Evolutionary conservation across 2,329 filamentous ascomycete species (phyloP).

Genomic region (Hypoxylon sp.): DNA sequence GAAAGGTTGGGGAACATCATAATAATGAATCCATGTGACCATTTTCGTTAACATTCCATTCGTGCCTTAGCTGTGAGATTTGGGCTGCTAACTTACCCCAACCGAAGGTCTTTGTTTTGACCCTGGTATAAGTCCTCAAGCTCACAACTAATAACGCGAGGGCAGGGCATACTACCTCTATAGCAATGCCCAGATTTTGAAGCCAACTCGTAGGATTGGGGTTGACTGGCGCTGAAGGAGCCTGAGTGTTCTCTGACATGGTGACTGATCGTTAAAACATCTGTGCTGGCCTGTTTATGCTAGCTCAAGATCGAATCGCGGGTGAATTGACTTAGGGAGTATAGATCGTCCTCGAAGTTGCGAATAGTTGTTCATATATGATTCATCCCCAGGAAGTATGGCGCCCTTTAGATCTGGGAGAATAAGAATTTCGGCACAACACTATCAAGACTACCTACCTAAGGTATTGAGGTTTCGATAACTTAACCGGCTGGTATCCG

Average conservation of each 20-base stretch:
- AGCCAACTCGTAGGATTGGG: constrained; percentile 43
- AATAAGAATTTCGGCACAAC: not conserved
- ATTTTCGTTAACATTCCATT: constrained; percentile 16
- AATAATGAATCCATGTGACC: constrained; percentile 41
- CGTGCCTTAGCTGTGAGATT: not conserved
- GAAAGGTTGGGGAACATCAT: constrained; percentile 35
- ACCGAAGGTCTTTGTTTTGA: constrained; percentile 51
- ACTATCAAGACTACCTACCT: constrained; percentile 19
- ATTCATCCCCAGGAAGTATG: constrained; percentile 3
- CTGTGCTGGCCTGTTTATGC: constrained; percentile 30
- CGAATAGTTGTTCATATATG: constrained; percentile 33
- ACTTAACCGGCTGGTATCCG: not conserved
- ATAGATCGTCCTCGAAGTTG: constrained; percentile 36
- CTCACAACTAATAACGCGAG: constrained; percentile 49
- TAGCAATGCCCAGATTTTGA: constrained; percentile 46
- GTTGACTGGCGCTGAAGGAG: constrained; percentile 18
- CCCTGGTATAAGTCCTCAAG: constrained; percentile 50
- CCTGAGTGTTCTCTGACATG: constrained; percentile 28
- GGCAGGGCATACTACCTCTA: constrained; percentile 53
- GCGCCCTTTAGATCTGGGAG: constrained; percentile 15
- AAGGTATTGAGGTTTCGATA: constrained; percentile 11
- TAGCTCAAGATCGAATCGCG: constrained; percentile 29
- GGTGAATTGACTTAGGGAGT: constrained; percentile 29
- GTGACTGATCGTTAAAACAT: constrained; percentile 29
- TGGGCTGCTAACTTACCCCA: constrained; percentile 45